Conservation (phyloP, 2,329 filamentous ascomycete genomes). For the Arthrobotrys pseudoclavata region DNA sequence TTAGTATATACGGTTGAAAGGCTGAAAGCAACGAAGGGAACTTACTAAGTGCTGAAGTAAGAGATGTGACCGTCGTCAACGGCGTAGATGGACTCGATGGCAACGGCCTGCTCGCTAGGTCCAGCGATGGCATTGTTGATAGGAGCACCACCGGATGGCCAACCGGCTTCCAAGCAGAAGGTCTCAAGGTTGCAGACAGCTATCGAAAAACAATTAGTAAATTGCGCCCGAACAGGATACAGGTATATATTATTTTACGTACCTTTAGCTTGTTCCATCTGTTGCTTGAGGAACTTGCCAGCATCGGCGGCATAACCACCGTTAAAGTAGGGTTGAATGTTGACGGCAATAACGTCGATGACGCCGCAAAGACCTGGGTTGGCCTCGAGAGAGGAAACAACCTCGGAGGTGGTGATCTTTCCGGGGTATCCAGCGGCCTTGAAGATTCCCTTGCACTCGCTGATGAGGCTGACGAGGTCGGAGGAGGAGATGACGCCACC, state of each 20-base stretch:
- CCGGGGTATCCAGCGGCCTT: conserved; percentile 77
- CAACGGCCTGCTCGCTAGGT: conserved; percentile 75
- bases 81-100: conserved; percentile 78
- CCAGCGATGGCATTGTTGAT: conserved; percentile 82
- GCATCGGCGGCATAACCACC: conserved; percentile 75
- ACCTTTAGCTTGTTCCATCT: conserved; percentile 78
- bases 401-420: conserved; percentile 86
- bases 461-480: conserved; percentile 79
- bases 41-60: conserved; percentile 76
- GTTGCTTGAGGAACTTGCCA: conserved; percentile 79
- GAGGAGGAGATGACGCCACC: conserved; percentile 76
- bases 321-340: conserved; percentile 98
- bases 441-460: conserved; percentile 76
- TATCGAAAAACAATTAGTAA: conserved; percentile 46
- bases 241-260: conserved; percentile 61
- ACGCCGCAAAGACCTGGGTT: conserved; percentile 77
- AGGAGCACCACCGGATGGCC: conserved; percentile 78
- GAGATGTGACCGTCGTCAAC: conserved; percentile 76
- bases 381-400: conserved; percentile 80
- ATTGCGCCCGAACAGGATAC: background rate
- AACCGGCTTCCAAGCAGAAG: conserved; percentile 91
- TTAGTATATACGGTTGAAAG: conserved; percentile 11
- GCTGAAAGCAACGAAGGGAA: background rate
- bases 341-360: conserved; percentile 84
- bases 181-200: conserved; percentile 78